A percentile compares a stretch with the other conserved stretches of the same genome.
phyloP scores from a whole-genome alignment of 129 eudicot species.

The Artemisia argyi region DNA sequence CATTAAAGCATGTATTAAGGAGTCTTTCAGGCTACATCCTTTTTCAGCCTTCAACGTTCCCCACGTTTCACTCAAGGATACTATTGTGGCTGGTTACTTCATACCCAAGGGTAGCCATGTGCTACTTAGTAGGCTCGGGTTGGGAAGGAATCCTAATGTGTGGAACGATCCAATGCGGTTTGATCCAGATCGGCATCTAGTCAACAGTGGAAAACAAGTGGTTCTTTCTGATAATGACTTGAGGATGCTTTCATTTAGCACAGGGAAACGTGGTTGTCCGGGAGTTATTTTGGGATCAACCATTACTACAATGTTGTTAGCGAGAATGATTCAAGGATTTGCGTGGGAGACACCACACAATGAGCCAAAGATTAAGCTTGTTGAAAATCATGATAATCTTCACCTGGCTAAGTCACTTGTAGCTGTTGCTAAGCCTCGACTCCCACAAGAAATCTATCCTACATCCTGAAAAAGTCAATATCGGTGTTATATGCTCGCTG shows the following conservation, averaged over 20 bases:
- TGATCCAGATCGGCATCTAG: slow-evolving; percentile 20
- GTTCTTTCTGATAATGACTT: not conserved
- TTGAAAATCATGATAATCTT: not conserved
- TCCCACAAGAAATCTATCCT: not conserved
- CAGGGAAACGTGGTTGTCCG: too few species aligned
- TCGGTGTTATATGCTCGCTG: not conserved
- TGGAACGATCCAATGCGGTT: slow-evolving; percentile 18
- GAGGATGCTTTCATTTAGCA: not conserved
- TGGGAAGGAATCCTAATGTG: not conserved
- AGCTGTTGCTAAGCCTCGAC: slow-evolving; percentile 1
- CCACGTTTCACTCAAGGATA: slow-evolving; percentile 10
- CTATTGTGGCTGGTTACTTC: not conserved
- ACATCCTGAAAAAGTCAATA: not conserved
- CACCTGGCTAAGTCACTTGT: too few species aligned
- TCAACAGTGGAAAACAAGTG: not conserved
- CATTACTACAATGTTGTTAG: too few species aligned
- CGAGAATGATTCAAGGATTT: not conserved
- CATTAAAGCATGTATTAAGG: not conserved
- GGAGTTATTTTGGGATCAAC: too few species aligned
- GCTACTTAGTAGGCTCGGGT: too few species aligned
- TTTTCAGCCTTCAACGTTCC: slow-evolving; percentile 17
- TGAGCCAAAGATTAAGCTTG: not conserved
- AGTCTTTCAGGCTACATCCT: slow-evolving; percentile 17
- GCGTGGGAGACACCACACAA: not conserved
- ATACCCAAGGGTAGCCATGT: too few species aligned